A percentile compares a stretch with the other conserved stretches of the same genome.
Evolutionary conservation across 768 basidiomycete species (phyloP).

Genomic region (Lentinula aciculospora): DNA sequence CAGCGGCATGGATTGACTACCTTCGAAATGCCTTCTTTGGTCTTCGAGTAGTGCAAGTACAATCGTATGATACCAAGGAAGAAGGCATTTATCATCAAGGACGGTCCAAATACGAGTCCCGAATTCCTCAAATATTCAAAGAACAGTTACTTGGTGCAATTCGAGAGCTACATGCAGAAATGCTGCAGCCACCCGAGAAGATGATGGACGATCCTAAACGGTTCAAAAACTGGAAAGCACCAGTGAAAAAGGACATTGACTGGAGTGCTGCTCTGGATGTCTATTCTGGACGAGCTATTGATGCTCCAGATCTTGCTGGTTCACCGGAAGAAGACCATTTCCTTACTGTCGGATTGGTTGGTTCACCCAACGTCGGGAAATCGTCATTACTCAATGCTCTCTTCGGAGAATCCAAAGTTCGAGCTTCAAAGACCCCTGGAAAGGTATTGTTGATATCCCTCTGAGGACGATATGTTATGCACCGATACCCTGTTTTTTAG

Average conservation of each 20-base stretch:
- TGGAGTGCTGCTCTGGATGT: conserved; percentile 62
- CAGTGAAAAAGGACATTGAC: conserved; percentile 60
- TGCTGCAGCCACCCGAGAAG: conserved; percentile 63
- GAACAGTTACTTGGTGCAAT: conserved; percentile 61
- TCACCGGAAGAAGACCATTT: conserved; percentile 40
- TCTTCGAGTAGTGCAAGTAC: conserved; percentile 64
- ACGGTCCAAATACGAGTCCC: conserved; percentile 49
- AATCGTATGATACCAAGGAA: conserved; percentile 61
- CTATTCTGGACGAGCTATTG: conserved; percentile 37
- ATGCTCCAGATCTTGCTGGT: conserved; percentile 7
- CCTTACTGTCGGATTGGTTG: conserved; percentile 80
- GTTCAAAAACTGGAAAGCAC: conserved; percentile 57
- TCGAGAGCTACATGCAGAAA: conserved; percentile 55
- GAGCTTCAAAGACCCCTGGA: conserved; percentile 81
- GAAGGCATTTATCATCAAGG: conserved; percentile 37
- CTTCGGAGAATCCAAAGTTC: conserved; percentile 73
- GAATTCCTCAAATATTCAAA: conserved; percentile 63
- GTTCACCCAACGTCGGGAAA: conserved; percentile 96
- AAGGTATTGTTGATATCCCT: conserved; percentile 42
- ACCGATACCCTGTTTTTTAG: conserved; percentile 26
- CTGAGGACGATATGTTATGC: neutral
- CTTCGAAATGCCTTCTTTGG: conserved; percentile 49
- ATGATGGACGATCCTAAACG: conserved; percentile 43
- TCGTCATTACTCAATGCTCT: conserved; percentile 89
- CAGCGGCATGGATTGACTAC: conserved; percentile 60